Evolutionary conservation across 2,329 filamentous ascomycete genomes (phyloP).

Genomic region (Zymoseptoria brevis): DNA sequence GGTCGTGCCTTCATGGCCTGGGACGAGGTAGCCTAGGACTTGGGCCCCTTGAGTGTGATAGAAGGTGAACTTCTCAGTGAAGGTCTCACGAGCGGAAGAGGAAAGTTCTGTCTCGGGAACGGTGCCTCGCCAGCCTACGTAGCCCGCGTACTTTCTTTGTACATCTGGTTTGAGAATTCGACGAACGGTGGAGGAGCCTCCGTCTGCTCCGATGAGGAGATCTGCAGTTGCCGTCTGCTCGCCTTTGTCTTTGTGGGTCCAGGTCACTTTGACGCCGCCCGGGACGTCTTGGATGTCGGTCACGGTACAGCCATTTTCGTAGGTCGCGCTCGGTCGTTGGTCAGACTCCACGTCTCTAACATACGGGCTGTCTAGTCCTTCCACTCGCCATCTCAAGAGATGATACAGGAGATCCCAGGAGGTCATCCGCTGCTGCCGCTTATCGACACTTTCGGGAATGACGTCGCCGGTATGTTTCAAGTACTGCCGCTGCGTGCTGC

Average conservation of each 20-base stretch:
- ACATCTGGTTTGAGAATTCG: conserved; percentile 21
- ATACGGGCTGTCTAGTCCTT: conserved; percentile 30
- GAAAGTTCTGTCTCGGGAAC: conserved; percentile 30
- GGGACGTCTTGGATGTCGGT: conserved; percentile 17
- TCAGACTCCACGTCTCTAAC: conserved; percentile 14
- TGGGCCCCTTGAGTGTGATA: conserved; percentile 33
- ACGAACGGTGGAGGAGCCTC: conserved; percentile 26
- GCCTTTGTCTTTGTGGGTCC: conserved; percentile 18
- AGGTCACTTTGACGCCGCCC: conserved; percentile 20
- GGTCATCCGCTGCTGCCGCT: conserved; percentile 39
- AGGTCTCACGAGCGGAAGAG: conserved; percentile 23
- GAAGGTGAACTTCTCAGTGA: conserved; percentile 36
- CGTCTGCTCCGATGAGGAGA: conserved; percentile 40
- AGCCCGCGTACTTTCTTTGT: conserved; percentile 26
- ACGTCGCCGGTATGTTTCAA: conserved; percentile 23
- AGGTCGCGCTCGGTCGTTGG: conserved; percentile 14
- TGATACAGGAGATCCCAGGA: conserved; percentile 43
- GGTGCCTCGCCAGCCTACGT: conserved; percentile 28
- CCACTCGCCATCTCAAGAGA: conserved; percentile 39
- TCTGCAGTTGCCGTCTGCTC: conserved; percentile 25
- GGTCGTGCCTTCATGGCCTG: conserved; percentile 34
- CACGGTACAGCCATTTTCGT: conserved; percentile 27
- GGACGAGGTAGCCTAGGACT: conserved; percentile 40
- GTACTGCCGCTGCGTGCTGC: conserved; percentile 22
- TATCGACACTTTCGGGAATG: conserved; percentile 21